Evolutionary conservation across 176 grass and related monocot genomes (phyloP).

Genomic region (Juncus effusus): DNA sequence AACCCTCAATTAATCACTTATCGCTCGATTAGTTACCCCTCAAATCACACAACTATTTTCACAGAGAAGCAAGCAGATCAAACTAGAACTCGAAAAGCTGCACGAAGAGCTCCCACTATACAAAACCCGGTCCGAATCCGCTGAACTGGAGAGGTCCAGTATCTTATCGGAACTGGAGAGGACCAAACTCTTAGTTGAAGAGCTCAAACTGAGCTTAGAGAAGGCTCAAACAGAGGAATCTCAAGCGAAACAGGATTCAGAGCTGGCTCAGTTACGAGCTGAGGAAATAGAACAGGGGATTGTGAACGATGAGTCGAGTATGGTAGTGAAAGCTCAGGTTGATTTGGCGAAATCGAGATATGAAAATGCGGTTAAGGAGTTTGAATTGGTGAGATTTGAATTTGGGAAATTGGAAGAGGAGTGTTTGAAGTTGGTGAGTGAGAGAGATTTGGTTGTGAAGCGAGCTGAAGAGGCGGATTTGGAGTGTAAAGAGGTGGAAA

Average conservation of each 20-base stretch:
- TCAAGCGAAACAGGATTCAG: constrained; percentile 83
- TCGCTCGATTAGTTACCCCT: too few species aligned
- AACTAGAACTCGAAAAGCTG: constrained; percentile 66
- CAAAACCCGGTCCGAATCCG: constrained; percentile 45
- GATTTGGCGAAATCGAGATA: constrained; percentile 60
- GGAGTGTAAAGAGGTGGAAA: constrained; percentile 47
- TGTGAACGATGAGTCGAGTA: constrained; percentile 48
- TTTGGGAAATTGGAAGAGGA: constrained; percentile 52
- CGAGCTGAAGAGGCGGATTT: constrained; percentile 45
- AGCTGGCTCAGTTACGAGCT: constrained; percentile 58
- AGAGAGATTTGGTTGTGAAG: constrained; percentile 54
- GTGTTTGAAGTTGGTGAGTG: constrained; percentile 40
- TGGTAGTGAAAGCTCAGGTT: constrained; percentile 59
- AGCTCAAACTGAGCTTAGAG: constrained; percentile 73
- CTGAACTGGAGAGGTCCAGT: constrained; percentile 48
- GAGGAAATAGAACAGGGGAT: constrained; percentile 76
- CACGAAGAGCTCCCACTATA: constrained; percentile 56
- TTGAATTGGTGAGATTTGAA: constrained; percentile 48
- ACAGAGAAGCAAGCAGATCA: constrained; percentile 49
- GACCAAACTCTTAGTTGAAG: constrained; percentile 53
- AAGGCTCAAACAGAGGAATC: constrained; percentile 63
- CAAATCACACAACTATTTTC: neutral
- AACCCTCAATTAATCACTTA: too few species aligned
- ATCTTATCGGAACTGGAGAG: constrained; percentile 54
- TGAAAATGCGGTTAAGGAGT: constrained; percentile 61